phyloP scores from a whole-genome alignment of 2,329 filamentous ascomycete genomes.

The Polychaeton citri region DNA sequence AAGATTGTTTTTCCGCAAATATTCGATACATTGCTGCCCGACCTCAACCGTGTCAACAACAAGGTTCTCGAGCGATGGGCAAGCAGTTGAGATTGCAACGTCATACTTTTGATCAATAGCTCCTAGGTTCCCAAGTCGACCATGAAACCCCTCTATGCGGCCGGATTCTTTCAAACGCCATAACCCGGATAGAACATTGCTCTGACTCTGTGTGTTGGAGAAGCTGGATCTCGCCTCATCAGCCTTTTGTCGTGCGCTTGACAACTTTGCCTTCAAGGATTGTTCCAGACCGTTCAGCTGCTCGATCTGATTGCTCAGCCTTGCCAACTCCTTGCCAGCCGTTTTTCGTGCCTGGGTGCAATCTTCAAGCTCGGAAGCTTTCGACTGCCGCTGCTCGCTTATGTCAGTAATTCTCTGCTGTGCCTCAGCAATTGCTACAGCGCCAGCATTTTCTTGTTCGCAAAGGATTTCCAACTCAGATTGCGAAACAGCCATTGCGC shows the following conservation, averaged over 20 bases:
- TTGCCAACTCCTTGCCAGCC: constrained; percentile 61
- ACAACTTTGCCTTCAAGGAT: constrained; percentile 69
- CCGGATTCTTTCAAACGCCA: constrained; percentile 95
- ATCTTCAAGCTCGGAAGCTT: constrained; percentile 60
- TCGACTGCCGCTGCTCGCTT: constrained; percentile 55
- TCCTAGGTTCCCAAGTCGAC: constrained; percentile 83
- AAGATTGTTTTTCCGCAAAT: constrained; percentile 92
- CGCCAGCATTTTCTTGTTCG: constrained; percentile 79
- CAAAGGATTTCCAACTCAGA: constrained; percentile 85
- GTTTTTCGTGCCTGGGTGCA: constrained; percentile 59
- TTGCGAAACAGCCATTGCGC: constrained; percentile 82
- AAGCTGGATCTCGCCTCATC: constrained; percentile 89
- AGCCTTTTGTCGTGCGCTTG: constrained; percentile 81
- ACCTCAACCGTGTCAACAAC: constrained; percentile 93
- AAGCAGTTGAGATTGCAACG: constrained; percentile 95
- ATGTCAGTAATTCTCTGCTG: constrained; percentile 65
- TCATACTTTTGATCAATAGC: constrained; percentile 91
- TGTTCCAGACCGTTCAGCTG: constrained; percentile 67
- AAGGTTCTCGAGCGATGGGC: constrained; percentile 82
- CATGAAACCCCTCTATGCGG: constrained; percentile 93
- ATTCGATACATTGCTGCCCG: constrained; percentile 95
- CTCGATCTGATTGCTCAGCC: constrained; percentile 58
- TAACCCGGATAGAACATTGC: constrained; percentile 68
- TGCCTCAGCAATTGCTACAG: constrained; percentile 70
- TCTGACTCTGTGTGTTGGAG: constrained; percentile 78